Evolutionary conservation across 306 rosid genomes (phyloP).

Genomic region (Acacia crassicarpa): DNA sequence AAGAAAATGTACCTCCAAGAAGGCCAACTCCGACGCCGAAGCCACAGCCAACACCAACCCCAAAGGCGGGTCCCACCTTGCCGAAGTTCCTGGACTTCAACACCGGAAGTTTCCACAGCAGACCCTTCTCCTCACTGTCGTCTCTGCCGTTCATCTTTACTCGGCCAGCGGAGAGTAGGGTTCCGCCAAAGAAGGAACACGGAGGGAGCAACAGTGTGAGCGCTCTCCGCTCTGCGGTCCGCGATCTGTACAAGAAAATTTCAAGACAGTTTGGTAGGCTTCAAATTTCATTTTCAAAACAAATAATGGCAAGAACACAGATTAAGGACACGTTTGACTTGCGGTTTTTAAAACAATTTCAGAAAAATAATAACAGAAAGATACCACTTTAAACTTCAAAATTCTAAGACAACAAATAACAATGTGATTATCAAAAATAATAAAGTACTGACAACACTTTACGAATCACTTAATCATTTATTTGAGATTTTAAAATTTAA

Average conservation of each 20-base stretch:
- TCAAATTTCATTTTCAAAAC: too few species aligned
- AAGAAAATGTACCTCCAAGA: slow-evolving; percentile 60
- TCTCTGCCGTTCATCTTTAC: slow-evolving; percentile 6
- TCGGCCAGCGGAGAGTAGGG: neutral
- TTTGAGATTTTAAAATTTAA: too few species aligned
- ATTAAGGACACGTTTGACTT: too few species aligned
- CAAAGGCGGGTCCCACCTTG: slow-evolving; percentile 86
- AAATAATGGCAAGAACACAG: too few species aligned
- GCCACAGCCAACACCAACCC: slow-evolving; percentile 83
- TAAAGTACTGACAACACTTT: too few species aligned
- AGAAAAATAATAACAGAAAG: too few species aligned
- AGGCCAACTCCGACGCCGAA: slow-evolving; percentile 86
- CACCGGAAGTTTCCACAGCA: slow-evolving; percentile 61
- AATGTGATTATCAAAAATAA: too few species aligned
- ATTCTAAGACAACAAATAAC: too few species aligned
- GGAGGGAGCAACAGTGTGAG: neutral
- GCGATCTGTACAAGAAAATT: neutral
- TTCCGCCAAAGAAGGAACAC: neutral
- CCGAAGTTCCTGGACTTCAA: slow-evolving; percentile 51
- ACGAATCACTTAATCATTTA: too few species aligned
- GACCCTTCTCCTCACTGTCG: slow-evolving; percentile 36
- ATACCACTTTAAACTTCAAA: too few species aligned
- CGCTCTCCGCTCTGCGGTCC: neutral
- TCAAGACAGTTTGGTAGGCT: too few species aligned
- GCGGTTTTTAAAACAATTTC: too few species aligned